Base-by-base conservation (phyloP, 2,329 filamentous ascomycete genomes). In the Sporothrix sp. region DNA sequence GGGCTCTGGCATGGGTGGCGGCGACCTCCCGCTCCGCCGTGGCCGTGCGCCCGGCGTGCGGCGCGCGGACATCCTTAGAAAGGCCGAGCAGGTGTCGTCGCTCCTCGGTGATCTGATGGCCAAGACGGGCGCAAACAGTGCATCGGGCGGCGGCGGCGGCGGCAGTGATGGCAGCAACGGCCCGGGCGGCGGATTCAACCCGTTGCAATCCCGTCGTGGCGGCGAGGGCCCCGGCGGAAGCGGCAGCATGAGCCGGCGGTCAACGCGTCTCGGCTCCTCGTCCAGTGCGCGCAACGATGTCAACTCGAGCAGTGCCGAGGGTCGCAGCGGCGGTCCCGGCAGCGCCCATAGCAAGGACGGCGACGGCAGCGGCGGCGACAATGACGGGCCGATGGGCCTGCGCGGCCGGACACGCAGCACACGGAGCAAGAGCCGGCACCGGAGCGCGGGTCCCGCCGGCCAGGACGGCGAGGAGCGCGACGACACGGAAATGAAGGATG, bases 21-120 rank as follows among this genome's bases (percentile, higher is more conserved):
- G 69, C 18, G 58, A 62, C 1, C 5, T 28, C 6, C 64, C 65
- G 10, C 61, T 58, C 45, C 48, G 67, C 62, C 47, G 73, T 66
- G 52, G 64, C 59, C 44, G 69, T 61, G 33, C 69, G 61, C 10
- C 70, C 0, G 75, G 71, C 0, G 71, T 81, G 1, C 65, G 77
- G 16, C 66, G 75, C 25, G 73, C 75, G 0, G 79, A 84, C 51
- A 68, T 84, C 27, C 66, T 83, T 2, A 75, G 78, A 30, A 79
- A 78, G 58, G 79, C 80, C 0, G 80, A 84, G 54, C 74, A 79
- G 54, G 75, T 75, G 4, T 72, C 81, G 4, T 56, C 71, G 14
- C 71, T 73, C 3, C 69, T 71, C 0, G 62, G 72, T 28, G 77
- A 80, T 45, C 70, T 71, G 0, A 64, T 68, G 4, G 67, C 71